Percentiles rank a stretch among this genome's conserved stretches.
Evolutionary conservation across 1,139 yeast genomes (phyloP).

Genomic region (Saccharomyces hybrid): DNA sequence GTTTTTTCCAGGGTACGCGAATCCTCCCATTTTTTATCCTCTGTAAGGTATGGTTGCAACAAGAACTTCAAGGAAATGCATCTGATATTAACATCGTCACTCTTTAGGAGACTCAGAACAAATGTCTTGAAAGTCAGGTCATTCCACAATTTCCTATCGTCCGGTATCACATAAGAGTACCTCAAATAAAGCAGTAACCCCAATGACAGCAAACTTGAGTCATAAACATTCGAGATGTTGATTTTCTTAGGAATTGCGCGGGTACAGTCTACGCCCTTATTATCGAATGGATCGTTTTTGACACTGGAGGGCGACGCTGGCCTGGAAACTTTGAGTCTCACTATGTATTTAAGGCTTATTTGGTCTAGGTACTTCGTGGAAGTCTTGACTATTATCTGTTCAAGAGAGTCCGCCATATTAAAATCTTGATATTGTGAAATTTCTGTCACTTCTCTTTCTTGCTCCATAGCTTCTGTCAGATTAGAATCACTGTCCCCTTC

Average conservation of each 20-base stretch:
- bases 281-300: constrained; percentile 15
- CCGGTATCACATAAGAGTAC: not conserved
- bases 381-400: constrained; percentile 10
- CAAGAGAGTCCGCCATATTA: constrained; percentile 6
- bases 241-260: constrained; percentile 21
- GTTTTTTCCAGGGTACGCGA: constrained; percentile 14
- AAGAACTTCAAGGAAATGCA: constrained; percentile 22
- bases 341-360: constrained; percentile 21
- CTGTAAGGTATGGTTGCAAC: constrained; percentile 16
- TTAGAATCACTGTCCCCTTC: not conserved
- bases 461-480: not conserved
- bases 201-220: constrained; percentile 15
- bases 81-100: constrained; percentile 17
- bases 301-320: constrained; percentile 6
- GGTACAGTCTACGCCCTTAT: constrained; percentile 14
- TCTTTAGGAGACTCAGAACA: constrained; percentile 20
- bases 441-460: constrained; percentile 3
- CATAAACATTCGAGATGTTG: constrained; percentile 16
- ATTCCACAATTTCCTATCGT: constrained; percentile 12
- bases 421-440: not conserved
- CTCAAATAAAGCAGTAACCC: constrained; percentile 14
- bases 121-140: constrained; percentile 17
- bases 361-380: constrained; percentile 15
- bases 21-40: constrained; percentile 12
- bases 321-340: constrained; percentile 8